Percentiles rank a stretch among this genome's conserved stretches.
These are phyloP conservation scores for Globisporangium nagaii DNA, from an alignment of 352 stramenopile genomes.

Conservation along the genomic window DNA sequence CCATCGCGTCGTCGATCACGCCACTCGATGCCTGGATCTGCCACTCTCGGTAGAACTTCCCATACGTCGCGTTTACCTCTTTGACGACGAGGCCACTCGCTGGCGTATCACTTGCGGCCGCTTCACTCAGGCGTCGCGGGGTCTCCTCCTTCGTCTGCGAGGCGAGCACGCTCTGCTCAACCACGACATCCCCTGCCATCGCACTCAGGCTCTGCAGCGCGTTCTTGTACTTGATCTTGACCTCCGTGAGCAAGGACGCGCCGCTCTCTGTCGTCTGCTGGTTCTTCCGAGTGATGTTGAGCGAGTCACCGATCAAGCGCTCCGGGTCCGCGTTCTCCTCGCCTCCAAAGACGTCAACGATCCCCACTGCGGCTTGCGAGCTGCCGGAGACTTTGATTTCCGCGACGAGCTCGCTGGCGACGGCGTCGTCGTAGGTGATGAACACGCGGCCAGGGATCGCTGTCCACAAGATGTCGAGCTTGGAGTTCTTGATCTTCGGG, in stretches of 20 bases:
- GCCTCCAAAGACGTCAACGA: not conserved
- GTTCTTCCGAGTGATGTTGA: not conserved
- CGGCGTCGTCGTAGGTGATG: not conserved
- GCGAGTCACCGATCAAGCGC: not conserved
- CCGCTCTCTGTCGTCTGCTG: not conserved
- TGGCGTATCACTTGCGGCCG: no score
- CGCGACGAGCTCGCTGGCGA: not conserved
- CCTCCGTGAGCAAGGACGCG: not conserved
- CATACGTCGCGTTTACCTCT: not conserved
- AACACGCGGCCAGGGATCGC: not conserved
- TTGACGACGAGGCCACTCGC: not conserved
- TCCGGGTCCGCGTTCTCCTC: not conserved
- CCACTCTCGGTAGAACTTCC: not conserved
- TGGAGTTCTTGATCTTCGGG: not conserved
- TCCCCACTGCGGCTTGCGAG: not conserved
- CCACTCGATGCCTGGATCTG: not conserved
- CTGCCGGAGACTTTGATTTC: not conserved
- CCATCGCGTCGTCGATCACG: not conserved
- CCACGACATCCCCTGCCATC: not conserved
- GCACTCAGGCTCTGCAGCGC: not conserved
- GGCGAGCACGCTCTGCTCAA: not conserved
- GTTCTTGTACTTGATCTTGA: not conserved
- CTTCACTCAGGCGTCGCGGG: no score
- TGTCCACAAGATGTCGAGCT: not conserved
- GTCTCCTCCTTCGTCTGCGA: not conserved